Conservation (phyloP, 2,329 filamentous ascomycete species). For the Talaromyces verruculosus region DNA sequence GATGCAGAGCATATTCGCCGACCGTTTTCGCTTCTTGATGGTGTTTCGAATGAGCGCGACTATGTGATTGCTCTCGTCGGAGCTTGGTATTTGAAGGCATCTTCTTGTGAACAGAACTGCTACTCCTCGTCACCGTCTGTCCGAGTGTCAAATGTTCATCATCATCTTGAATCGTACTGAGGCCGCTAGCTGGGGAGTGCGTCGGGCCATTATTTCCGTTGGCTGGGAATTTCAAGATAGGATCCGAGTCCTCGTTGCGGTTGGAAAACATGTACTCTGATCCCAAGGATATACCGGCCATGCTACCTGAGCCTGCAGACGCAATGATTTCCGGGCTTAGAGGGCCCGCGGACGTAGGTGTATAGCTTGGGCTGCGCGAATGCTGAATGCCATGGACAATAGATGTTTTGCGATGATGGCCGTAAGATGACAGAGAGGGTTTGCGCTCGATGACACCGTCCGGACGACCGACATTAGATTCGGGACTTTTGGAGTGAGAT, state of each 20-base stretch:
- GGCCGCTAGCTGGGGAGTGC: constrained; percentile 30
- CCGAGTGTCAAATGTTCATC: constrained; percentile 27
- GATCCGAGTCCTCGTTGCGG: constrained; percentile 37
- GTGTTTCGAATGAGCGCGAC: constrained; percentile 73
- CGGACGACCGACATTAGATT: constrained; percentile 37
- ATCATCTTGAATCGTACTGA: constrained; percentile 43
- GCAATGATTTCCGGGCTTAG: constrained; percentile 84
- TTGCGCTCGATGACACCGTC: constrained; percentile 41
- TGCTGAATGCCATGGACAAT: constrained; percentile 96
- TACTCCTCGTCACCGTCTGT: constrained; percentile 24
- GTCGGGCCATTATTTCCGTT: constrained; percentile 45
- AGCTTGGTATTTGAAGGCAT: constrained; percentile 63
- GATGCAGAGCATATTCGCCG: constrained; percentile 96
- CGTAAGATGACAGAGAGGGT: constrained; percentile 60
- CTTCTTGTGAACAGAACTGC: constrained; percentile 35
- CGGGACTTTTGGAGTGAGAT: constrained; percentile 46
- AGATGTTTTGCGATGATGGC: constrained; percentile 92
- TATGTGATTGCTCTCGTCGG: constrained; percentile 69
- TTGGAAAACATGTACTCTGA: constrained; percentile 24
- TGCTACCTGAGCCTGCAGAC: constrained; percentile 53
- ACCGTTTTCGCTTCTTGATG: constrained; percentile 83
- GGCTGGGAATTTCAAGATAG: constrained; percentile 29
- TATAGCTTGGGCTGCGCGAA: constrained; percentile 77
- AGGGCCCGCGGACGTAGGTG: constrained; percentile 68
- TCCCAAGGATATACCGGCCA: constrained; percentile 46